A percentile compares a stretch with the other conserved stretches of the same genome.
Conservation (phyloP, 768 basidiomycete species). For the Dentipellis sp. region DNA sequence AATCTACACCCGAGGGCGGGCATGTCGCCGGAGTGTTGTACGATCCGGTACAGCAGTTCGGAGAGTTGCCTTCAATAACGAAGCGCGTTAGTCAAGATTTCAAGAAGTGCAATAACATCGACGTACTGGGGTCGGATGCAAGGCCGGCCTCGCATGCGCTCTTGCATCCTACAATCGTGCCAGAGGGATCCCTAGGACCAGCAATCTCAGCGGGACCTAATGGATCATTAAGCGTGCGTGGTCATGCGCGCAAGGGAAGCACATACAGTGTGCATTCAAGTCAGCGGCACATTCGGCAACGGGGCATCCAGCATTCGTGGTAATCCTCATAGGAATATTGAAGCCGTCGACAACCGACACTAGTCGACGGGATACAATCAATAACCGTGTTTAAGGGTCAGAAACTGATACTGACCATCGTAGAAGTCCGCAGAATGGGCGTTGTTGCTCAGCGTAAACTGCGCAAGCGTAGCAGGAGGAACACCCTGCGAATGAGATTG, state of each 20-base stretch:
- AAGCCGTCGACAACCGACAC: constrained; percentile 59
- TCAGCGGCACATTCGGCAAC: constrained; percentile 47
- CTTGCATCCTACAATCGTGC: constrained; percentile 50
- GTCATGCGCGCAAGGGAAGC: no score
- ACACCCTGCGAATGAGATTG: constrained; percentile 30
- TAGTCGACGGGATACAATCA: constrained; percentile 12
- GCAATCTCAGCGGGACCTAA: constrained; percentile 40
- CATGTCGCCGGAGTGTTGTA: constrained; percentile 27
- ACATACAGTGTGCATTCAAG: constrained; percentile 14
- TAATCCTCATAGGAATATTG: constrained; percentile 52
- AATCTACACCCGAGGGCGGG: constrained; percentile 22
- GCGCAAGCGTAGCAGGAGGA: constrained; percentile 61
- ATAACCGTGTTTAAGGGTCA: no score
- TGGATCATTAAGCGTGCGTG: background rate
- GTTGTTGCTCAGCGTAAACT: constrained; percentile 46
- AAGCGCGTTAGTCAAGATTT: background rate
- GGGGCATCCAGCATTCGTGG: constrained; percentile 44
- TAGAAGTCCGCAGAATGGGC: constrained; percentile 41
- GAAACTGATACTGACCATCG: constrained; percentile 32
- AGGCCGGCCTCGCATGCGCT: constrained; percentile 42
- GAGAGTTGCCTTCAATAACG: constrained; percentile 22
- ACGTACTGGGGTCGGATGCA: constrained; percentile 24
- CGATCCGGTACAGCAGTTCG: constrained; percentile 27
- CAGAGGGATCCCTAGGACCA: constrained; percentile 44
- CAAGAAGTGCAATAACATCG: background rate